Conservation (phyloP, 1,139 yeast species). For the Scheffersomyces stambukii region DNA sequence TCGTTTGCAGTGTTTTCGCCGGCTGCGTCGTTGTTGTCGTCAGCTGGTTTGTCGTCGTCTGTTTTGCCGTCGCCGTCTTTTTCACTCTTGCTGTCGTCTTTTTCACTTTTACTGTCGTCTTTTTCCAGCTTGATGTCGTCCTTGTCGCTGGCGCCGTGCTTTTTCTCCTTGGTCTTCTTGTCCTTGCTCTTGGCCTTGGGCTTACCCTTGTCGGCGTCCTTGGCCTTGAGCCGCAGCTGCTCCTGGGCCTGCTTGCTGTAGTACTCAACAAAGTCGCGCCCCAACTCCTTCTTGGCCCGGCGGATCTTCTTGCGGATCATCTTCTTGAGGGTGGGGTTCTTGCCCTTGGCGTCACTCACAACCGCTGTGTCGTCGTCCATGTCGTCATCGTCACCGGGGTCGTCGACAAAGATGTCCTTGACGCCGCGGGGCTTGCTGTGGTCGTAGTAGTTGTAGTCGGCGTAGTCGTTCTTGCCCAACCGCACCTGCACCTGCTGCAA, state of each 20-base stretch:
- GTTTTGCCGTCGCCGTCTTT: slow-evolving; percentile 1
- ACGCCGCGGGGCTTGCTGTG: slow-evolving; percentile 10
- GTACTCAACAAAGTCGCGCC: slow-evolving; percentile 26
- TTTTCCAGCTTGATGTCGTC: slow-evolving; percentile 1
- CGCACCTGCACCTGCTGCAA: slow-evolving; percentile 26
- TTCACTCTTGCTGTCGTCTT: neutral
- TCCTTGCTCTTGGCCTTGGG: slow-evolving; percentile 2
- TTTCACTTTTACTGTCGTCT: neutral
- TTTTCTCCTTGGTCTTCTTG: slow-evolving; percentile 3
- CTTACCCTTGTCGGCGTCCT: slow-evolving; percentile 1
- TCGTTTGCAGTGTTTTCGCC: slow-evolving; percentile 1
- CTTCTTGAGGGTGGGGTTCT: slow-evolving; percentile 23
- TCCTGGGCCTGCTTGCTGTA: slow-evolving; percentile 13
- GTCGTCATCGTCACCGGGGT: slow-evolving; percentile 11
- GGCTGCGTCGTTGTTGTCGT: neutral
- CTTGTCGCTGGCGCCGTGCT: slow-evolving; percentile 4
- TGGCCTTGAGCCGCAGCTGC: slow-evolving; percentile 5
- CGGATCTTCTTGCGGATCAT: slow-evolving; percentile 23
- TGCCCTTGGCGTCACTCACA: slow-evolving; percentile 25
- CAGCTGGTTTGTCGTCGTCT: neutral
- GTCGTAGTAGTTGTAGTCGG: slow-evolving; percentile 35
- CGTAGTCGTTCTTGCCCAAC: slow-evolving; percentile 30
- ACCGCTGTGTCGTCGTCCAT: slow-evolving; percentile 33
- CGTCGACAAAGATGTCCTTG: slow-evolving; percentile 13
- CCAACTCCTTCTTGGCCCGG: slow-evolving; percentile 27